phyloP scores from a whole-genome alignment of 2,329 filamentous ascomycete genomes.

The Xylaria sp. region DNA sequence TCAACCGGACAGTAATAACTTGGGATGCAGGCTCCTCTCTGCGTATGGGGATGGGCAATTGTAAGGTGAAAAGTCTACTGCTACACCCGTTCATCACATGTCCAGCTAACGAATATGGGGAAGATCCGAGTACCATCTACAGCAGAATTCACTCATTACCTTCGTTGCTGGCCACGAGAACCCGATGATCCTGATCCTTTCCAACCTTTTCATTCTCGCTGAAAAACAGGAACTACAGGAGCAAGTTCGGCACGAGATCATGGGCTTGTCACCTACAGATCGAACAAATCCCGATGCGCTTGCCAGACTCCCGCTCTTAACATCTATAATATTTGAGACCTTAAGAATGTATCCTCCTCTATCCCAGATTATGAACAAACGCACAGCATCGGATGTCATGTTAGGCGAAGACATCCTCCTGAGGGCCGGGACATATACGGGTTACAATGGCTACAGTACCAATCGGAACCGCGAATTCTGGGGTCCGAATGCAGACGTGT shows the following conservation, averaged over 20 bases:
- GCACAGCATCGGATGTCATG: slow-evolving; percentile 41
- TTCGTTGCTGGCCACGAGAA: slow-evolving; percentile 57
- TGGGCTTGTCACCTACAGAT: slow-evolving; percentile 26
- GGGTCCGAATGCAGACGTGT: slow-evolving; percentile 50
- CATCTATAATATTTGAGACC: slow-evolving; percentile 56
- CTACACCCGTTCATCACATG: not conserved
- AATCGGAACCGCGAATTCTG: slow-evolving; percentile 50
- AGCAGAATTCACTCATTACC: slow-evolving; percentile 53
- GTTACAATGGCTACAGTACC: slow-evolving; percentile 54
- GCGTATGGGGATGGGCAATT: slow-evolving; percentile 38
- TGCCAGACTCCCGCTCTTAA: slow-evolving; percentile 54
- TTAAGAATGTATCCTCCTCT: slow-evolving; percentile 61
- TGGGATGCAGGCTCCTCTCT: slow-evolving; percentile 40
- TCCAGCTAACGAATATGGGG: slow-evolving; percentile 26
- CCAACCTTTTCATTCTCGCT: slow-evolving; percentile 25
- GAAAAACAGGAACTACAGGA: slow-evolving; percentile 44
- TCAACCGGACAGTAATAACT: slow-evolving; percentile 17
- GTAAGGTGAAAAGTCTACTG: not conserved
- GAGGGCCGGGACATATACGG: slow-evolving; percentile 52
- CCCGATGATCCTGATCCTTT: slow-evolving; percentile 47
- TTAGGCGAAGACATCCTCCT: slow-evolving; percentile 48
- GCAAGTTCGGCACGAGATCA: slow-evolving; percentile 48
- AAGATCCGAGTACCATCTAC: slow-evolving; percentile 51
- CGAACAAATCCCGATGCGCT: slow-evolving; percentile 36
- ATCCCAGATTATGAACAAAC: slow-evolving; percentile 59